phyloP scores from a whole-genome alignment of 78 protist species.

The Dictyostelium citrinum region DNA sequence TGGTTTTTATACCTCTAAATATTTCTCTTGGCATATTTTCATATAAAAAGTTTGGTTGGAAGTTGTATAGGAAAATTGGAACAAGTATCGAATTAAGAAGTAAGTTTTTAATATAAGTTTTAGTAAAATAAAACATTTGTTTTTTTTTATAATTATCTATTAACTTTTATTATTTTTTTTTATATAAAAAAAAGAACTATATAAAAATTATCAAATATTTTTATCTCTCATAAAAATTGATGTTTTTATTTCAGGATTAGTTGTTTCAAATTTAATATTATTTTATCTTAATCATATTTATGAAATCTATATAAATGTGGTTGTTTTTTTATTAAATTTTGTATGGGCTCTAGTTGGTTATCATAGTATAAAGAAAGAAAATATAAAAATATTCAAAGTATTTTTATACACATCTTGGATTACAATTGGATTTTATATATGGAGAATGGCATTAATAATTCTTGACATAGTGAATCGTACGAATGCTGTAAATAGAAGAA shows the following conservation, averaged over 20 bases:
- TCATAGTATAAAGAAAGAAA: neutral
- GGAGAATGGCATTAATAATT: neutral
- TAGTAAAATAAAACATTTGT: too few relatives aligned
- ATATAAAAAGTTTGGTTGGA: constrained; percentile 41
- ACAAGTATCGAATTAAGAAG: constrained; percentile 42
- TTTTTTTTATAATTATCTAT: too few relatives aligned
- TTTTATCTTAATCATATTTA: neutral
- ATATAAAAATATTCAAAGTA: neutral
- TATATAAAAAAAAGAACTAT: too few relatives aligned
- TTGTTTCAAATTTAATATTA: neutral
- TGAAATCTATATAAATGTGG: neutral
- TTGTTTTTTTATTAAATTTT: neutral
- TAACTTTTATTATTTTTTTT: too few relatives aligned
- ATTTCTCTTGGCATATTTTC: neutral
- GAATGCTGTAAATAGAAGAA: neutral
- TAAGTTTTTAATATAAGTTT: too few relatives aligned
- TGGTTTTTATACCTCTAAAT: constrained; percentile 21
- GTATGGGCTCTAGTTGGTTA: neutral
- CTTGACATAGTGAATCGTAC: neutral
- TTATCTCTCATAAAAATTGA: constrained; percentile 21
- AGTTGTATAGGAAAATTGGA: constrained; percentile 32
- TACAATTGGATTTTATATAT: neutral
- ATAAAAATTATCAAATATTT: constrained; percentile 26
- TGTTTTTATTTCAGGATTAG: neutral
- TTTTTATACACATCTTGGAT: neutral